Evolutionary conservation across 495 filamentous ascomycete genomes (phyloP), one percentile per base, ranked within the genome.

Genomic region (Tirmania nivea): DNA sequence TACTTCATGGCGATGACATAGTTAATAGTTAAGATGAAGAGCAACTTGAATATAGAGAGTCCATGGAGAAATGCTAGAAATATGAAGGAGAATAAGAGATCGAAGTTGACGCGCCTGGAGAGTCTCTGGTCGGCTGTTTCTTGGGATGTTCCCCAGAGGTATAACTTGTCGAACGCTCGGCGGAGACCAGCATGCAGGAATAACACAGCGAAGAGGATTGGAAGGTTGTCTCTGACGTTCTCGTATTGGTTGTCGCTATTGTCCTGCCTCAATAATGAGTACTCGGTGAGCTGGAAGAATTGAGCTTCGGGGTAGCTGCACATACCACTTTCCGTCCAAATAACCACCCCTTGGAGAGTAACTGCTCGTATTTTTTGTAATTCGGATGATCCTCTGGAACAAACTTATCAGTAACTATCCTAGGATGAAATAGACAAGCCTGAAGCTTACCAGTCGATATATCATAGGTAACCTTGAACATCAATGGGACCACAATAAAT

Each of bases 271-370:
- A 52, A 10, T 39, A 50, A 42, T 55, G 37, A 55, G 53, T 14
- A 45, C 12, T 14, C 39, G 39, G 14, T 45, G 39, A 19, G 0
- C 39, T 19, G 39, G 3, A 45, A 8, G 39, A 45, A 45, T 45
- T 45, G 39, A 45, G 39, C 17, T 19, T 8, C 14, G 3, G 25
- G 7, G 25, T n/a, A 12, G 54, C 50, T 50, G 17, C 34, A 68
- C 80, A 65, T 71, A 86, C 82, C 42, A 95, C 84, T 72, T 83
- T 86, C 50, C 88, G 84, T 14, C 90, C 90, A n/a, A 80, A 81
- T 53, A 99, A 85, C 90, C 90, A 99, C 54, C 90, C 92, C 10
- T 77, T 72, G 0, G 77, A 80, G 16, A 99, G 75, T 1, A 81
- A 67, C 49, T 70, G 67, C 55, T 80, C 71, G 63, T 80, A 96